These are phyloP conservation scores for Amoebophrya sp. DNA, from an alignment of 169 alveolate species.

Conservation along the genomic window DNA sequence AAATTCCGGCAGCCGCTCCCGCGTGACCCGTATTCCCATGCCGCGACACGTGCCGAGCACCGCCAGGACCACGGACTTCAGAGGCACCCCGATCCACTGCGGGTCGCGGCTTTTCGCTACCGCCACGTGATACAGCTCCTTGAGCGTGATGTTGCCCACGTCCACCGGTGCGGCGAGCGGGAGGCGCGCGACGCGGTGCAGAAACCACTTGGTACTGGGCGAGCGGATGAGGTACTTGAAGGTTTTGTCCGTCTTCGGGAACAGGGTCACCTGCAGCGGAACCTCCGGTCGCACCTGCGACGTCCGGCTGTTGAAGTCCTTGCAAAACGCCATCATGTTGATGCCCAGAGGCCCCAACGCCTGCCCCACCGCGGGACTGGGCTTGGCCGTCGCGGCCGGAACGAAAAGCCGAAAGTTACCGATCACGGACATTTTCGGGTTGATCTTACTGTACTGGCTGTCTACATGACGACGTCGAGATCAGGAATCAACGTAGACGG, in stretches of 20 bases:
- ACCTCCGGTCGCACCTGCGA: conserved; percentile 58
- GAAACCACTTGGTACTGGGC: conserved; percentile 75
- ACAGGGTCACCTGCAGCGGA: conserved; percentile 66
- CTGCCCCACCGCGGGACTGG: conserved; percentile 79
- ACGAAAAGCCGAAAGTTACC: conserved; percentile 58
- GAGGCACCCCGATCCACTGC: conserved; percentile 62
- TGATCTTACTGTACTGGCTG: too few relatives aligned
- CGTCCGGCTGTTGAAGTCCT: conserved; percentile 70
- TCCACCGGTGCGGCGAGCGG: conserved; percentile 62
- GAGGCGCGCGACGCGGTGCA: conserved; percentile 68
- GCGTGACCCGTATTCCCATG: conserved; percentile 63
- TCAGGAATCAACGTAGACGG: too few relatives aligned
- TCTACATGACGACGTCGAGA: too few relatives aligned
- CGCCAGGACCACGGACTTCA: conserved; percentile 50
- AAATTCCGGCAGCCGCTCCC: conserved; percentile 59
- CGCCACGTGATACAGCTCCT: conserved; percentile 69
- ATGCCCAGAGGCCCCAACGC: conserved; percentile 78
- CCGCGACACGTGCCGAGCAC: conserved; percentile 61
- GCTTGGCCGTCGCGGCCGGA: conserved; percentile 81
- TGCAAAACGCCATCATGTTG: conserved; percentile 77
- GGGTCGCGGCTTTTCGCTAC: conserved; percentile 69
- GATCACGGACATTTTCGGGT: conserved; percentile 50
- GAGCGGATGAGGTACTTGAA: conserved; percentile 68
- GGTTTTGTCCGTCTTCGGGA: conserved; percentile 64
- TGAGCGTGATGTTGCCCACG: conserved; percentile 70